Evolutionary conservation across 805 yeast genomes (phyloP), one percentile per base, ranked within the genome.

Genomic region (Hanseniaspora taiwanica): DNA sequence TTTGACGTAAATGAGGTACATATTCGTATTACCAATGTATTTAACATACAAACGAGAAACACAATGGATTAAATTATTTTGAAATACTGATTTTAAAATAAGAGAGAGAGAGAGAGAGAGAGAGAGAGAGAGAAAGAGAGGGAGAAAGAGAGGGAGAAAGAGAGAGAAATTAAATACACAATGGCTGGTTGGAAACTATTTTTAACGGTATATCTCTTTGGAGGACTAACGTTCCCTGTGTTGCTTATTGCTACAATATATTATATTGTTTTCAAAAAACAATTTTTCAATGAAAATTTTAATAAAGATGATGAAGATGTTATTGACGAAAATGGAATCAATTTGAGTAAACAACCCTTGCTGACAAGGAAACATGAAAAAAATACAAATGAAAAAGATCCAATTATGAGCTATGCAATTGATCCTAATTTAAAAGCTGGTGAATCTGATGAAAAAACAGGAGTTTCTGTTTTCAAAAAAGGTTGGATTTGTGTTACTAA

Each of bases 401-500:
- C 53, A 9, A 56, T 46, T 7, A 50, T 53, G 20, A 33, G 45
- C 18, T 45, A 55, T 3, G 41, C 5, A 20, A 58, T 62, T 38
- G 62, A 62, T 34, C 59, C 62, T 5, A 49, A 57, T 2, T 59
- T 78, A 39, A 75, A 70, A 46, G 75, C 78, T 3, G 81, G 81
- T 0, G 77, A 72, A 44, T 51, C 80, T n/a, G 77, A 78, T 42
- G 87, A 81, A 48, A 58, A 60, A 10, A 59, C 62, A 31, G 93
- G 91, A 3, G 72, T 80, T 1, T 74, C 75, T 20, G 71, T 84
- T 0, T 69, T 59, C 48, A 73, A 69, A 53, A 63, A 74, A 9
- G 95, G 94, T 7, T 83, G 93, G 94, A 60, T 85, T 2, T 74
- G 80, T 2, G 87, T 87, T n/a, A 81, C 94, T 0, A 77, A 75